A percentile compares a stretch with the other conserved stretches of the same genome.
phyloP scores from a whole-genome alignment of 108 stramenopile genomes.

The Poteriospumella lacustris region DNA sequence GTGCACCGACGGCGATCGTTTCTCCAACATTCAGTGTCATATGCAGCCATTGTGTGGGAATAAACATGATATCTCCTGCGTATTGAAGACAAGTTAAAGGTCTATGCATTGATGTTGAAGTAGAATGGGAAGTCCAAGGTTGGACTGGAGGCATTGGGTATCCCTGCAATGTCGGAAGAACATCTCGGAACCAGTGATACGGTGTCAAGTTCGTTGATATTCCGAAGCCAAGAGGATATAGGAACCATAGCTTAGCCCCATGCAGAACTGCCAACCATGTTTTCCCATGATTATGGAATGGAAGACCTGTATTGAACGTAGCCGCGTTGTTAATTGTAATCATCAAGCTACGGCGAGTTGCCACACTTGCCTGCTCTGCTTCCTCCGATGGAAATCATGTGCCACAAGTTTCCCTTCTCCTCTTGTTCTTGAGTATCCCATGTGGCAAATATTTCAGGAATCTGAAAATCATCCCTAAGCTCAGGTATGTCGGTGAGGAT shows the following conservation, averaged over 20 bases:
- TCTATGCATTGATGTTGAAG: too few relatives aligned
- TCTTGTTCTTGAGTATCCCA: too few relatives aligned
- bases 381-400: background rate
- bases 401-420: background rate
- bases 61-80: constrained; percentile 40
- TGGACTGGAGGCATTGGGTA: too few relatives aligned
- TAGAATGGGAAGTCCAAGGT: too few relatives aligned
- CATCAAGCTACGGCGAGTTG: too few relatives aligned
- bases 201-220: too few relatives aligned
- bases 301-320: constrained; percentile 33
- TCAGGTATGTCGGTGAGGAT: background rate
- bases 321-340: too few relatives aligned
- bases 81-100: constrained; percentile 35
- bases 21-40: constrained; percentile 48
- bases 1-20: constrained; percentile 21
- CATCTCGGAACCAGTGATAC: too few relatives aligned
- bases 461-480: background rate
- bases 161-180: too few relatives aligned
- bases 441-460: background rate
- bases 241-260: constrained; percentile 45
- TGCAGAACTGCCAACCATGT: constrained; percentile 45
- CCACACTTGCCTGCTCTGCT: too few relatives aligned
- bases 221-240: constrained; percentile 33
- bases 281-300: constrained; percentile 44
- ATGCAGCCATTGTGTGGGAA: constrained; percentile 43